These are phyloP conservation scores for Phyllosticta citribraziliensis DNA, from an alignment of 2,329 filamentous ascomycete genomes.

Conservation along the genomic window DNA sequence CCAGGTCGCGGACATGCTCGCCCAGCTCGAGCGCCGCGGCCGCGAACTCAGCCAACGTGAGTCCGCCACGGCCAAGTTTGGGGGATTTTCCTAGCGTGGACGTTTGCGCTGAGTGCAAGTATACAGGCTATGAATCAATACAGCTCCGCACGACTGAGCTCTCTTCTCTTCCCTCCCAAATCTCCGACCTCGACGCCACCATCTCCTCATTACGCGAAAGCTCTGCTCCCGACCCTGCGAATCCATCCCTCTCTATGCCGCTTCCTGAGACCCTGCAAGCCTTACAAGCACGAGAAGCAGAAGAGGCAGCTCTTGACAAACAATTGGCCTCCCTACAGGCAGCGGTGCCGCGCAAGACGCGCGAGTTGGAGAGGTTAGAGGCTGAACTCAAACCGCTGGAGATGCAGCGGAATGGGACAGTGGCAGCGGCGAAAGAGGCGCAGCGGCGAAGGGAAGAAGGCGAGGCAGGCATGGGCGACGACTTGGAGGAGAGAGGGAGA, in stretches of 20 bases:
- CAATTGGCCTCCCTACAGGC: constrained; percentile 44
- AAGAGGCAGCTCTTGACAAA: constrained; percentile 32
- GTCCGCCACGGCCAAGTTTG: constrained; percentile 14
- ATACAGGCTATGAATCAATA: constrained; percentile 43
- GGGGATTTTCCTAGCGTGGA: not conserved
- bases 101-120: not conserved
- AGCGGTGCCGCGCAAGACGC: constrained; percentile 54
- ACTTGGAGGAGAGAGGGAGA: constrained; percentile 63
- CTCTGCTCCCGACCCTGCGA: constrained; percentile 24
- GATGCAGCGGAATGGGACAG: constrained; percentile 54
- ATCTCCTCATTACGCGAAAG: constrained; percentile 37
- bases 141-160: constrained; percentile 43
- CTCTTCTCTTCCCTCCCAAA: constrained; percentile 41
- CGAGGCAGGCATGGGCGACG: constrained; percentile 57
- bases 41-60: constrained; percentile 45
- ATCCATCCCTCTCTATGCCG: constrained; percentile 34
- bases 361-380: constrained; percentile 56
- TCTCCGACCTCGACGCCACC: constrained; percentile 41
- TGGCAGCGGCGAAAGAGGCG: constrained; percentile 61
- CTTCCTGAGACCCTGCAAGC: constrained; percentile 34
- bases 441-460: constrained; percentile 55
- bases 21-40: constrained; percentile 56
- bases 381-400: constrained; percentile 61
- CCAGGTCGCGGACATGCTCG: constrained; percentile 64
- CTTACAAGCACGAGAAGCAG: constrained; percentile 30